phyloP scores from a whole-genome alignment of 768 basidiomycete species.

The Galerina sulciceps region DNA sequence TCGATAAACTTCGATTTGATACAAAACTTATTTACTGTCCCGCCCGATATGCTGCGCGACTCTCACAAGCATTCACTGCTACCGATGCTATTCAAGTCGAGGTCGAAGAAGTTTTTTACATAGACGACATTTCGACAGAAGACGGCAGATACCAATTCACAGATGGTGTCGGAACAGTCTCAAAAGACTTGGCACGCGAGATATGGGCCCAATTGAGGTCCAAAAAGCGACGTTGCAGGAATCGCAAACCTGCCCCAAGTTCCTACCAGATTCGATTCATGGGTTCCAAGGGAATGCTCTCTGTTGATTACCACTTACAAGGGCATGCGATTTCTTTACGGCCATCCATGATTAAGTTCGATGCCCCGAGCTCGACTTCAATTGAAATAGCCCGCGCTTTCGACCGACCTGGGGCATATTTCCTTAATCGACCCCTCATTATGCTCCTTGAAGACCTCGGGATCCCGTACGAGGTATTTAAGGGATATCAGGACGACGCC shows the following conservation, averaged over 20 bases:
- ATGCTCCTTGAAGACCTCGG: slow-evolving; percentile 69
- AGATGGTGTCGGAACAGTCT: slow-evolving; percentile 74
- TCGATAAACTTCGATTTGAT: slow-evolving; percentile 51
- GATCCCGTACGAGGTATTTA: slow-evolving; percentile 56
- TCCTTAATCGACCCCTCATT: slow-evolving; percentile 66
- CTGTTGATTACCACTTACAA: slow-evolving; percentile 55
- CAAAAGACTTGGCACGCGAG: slow-evolving; percentile 51
- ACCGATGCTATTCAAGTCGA: slow-evolving; percentile 61
- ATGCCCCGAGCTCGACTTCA: slow-evolving; percentile 43
- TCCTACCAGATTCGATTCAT: slow-evolving; percentile 65
- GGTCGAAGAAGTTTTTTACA: slow-evolving; percentile 50
- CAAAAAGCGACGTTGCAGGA: slow-evolving; percentile 37
- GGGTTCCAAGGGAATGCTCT: slow-evolving; percentile 69
- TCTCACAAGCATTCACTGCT: slow-evolving; percentile 77
- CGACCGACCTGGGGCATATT: slow-evolving; percentile 60
- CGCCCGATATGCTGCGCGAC: slow-evolving; percentile 71
- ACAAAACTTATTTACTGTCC: slow-evolving; percentile 57
- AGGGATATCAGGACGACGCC: slow-evolving; percentile 54
- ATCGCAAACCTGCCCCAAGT: slow-evolving; percentile 41
- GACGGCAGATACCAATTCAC: slow-evolving; percentile 56
- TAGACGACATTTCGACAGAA: slow-evolving; percentile 38
- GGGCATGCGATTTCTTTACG: slow-evolving; percentile 58
- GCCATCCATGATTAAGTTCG: slow-evolving; percentile 73
- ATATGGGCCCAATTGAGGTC: slow-evolving; percentile 48
- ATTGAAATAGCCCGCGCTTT: slow-evolving; percentile 73